Percentiles rank a stretch among this genome's conserved stretches.
phyloP scores from a whole-genome alignment of 2,329 filamentous ascomycete genomes.

The Fusarium pseudonygamai region DNA sequence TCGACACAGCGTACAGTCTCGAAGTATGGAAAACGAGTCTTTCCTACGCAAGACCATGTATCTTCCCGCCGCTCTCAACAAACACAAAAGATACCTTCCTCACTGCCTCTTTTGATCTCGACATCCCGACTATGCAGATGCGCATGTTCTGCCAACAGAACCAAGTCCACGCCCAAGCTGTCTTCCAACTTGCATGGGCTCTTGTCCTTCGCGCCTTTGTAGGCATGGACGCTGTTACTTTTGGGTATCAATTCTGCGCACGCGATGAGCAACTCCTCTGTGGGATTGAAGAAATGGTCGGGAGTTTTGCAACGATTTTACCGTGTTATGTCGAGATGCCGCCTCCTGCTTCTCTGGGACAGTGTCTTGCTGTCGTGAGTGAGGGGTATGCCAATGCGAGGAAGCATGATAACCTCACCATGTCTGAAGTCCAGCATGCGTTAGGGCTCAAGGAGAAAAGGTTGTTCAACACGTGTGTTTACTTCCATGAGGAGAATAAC shows the following conservation, averaged over 20 bases:
- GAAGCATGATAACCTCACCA: slow-evolving; percentile 56
- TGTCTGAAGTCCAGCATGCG: slow-evolving; percentile 58
- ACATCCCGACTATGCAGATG: slow-evolving; percentile 52
- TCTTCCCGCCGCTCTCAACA: slow-evolving; percentile 55
- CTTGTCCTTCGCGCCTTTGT: slow-evolving; percentile 65
- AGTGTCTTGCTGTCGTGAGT: slow-evolving; percentile 47
- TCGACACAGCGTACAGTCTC: slow-evolving; percentile 48
- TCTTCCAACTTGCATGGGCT: slow-evolving; percentile 69
- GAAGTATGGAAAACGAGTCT: slow-evolving; percentile 59
- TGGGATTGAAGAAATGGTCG: slow-evolving; percentile 55
- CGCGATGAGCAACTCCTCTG: slow-evolving; percentile 55
- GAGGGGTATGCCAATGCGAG: slow-evolving; percentile 36
- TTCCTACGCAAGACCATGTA: slow-evolving; percentile 51
- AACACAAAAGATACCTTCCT: slow-evolving; percentile 43
- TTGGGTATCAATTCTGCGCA: slow-evolving; percentile 61
- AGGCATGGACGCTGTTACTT: slow-evolving; percentile 61
- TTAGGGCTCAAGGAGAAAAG: slow-evolving; percentile 53
- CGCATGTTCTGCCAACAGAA: slow-evolving; percentile 54
- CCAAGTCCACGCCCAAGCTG: slow-evolving; percentile 56
- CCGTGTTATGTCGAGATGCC: slow-evolving; percentile 49
- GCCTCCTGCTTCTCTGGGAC: slow-evolving; percentile 45
- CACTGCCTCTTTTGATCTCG: slow-evolving; percentile 52
- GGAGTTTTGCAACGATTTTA: slow-evolving; percentile 56
- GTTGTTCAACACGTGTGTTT: slow-evolving; percentile 63
- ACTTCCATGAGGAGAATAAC: slow-evolving; percentile 54